These are phyloP conservation scores for Saccharomyces hybrid DNA, from an alignment of 1,139 yeast genomes.

Conservation along the genomic window DNA sequence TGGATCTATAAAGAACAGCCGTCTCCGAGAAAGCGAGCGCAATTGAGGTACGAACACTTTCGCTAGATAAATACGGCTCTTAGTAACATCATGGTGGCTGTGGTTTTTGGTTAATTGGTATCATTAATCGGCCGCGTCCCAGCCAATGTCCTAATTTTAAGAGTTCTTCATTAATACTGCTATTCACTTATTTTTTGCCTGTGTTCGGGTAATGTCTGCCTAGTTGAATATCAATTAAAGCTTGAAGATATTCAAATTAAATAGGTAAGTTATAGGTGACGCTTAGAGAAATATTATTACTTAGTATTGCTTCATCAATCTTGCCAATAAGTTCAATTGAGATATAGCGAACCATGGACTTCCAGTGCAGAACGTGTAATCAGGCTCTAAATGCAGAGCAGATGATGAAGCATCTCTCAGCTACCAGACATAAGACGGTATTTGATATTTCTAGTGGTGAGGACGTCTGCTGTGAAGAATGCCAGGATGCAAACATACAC, in stretches of 20 bases:
- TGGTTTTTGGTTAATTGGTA: too few relatives aligned
- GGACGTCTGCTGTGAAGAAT: constrained; percentile 47
- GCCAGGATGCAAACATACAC: constrained; percentile 49
- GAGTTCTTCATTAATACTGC: constrained; percentile 33
- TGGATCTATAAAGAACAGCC: neutral
- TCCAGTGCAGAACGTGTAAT: constrained; percentile 32
- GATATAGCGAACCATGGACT: constrained; percentile 4
- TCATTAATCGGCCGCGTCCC: too few relatives aligned
- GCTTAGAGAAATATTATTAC: neutral
- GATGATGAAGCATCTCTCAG: constrained; percentile 42
- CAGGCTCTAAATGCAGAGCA: constrained; percentile 23
- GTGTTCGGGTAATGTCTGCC: neutral
- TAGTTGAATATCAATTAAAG: neutral
- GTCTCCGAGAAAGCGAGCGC: neutral
- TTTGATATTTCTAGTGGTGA: constrained; percentile 30
- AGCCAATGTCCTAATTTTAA: constrained; percentile 16
- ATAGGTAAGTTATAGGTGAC: neutral
- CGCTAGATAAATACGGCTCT: neutral
- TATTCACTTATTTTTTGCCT: neutral
- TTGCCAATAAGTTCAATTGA: neutral
- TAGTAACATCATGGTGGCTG: neutral
- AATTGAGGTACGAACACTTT: neutral
- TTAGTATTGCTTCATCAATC: neutral
- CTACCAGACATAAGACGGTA: constrained; percentile 49
- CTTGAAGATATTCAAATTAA: neutral